phyloP scores from a whole-genome alignment of 208 protist species.

The Acanthamoeba royreba region DNA sequence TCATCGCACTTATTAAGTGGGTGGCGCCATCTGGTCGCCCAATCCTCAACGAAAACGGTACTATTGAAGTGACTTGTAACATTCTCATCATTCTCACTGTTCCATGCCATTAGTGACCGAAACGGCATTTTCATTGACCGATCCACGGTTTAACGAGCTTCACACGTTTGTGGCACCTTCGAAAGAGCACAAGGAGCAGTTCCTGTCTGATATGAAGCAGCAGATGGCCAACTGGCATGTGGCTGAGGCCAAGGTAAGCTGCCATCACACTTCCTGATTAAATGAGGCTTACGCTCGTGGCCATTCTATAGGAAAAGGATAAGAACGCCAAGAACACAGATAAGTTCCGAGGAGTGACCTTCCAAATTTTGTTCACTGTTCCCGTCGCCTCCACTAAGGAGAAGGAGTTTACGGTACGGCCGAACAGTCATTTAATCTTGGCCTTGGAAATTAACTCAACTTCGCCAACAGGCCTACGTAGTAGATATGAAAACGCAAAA shows the following conservation, averaged over 20 bases:
- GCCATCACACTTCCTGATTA: not conserved
- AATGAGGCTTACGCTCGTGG: not conserved
- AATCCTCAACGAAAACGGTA: conserved; percentile 25
- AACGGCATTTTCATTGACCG: not conserved
- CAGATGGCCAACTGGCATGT: not conserved
- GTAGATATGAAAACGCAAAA: conserved; percentile 21
- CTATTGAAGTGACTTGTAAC: not conserved
- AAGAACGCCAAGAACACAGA: not conserved
- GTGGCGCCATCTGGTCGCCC: not conserved
- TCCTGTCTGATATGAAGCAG: not conserved
- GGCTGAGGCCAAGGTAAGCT: not conserved
- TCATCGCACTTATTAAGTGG: not conserved
- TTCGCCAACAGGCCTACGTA: not conserved
- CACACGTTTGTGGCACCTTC: not conserved
- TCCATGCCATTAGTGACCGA: not conserved
- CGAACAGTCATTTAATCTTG: not conserved
- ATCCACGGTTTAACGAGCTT: not conserved
- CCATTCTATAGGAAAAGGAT: not conserved
- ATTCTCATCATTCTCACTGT: not conserved
- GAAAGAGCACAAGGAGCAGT: not conserved
- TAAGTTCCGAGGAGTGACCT: not conserved
- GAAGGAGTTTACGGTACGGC: conserved; percentile 2
- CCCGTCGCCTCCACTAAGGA: not conserved
- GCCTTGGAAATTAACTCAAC: not conserved
- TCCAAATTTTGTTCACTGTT: conserved; percentile 28